Evolutionary conservation across 208 protist species (phyloP), one percentile per base, ranked within the genome.

Genomic region (Leishmania gerbilli): DNA sequence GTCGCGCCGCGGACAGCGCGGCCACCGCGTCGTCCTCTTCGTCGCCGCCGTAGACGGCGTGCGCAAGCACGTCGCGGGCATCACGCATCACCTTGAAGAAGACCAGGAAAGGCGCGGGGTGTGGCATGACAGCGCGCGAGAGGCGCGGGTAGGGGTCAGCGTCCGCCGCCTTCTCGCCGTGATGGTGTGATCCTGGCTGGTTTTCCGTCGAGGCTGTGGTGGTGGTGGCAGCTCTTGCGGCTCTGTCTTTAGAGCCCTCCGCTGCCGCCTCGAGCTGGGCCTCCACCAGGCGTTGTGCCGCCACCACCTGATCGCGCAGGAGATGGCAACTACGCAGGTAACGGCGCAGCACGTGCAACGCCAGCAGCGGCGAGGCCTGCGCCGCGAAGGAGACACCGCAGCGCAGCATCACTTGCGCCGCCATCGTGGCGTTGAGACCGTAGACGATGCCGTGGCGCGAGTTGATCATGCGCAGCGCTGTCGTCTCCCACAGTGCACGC

Each of bases 21-120:
- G 45, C 40, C 24, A 55, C 6, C 4, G 31, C 62, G 2, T 64
- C 74, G 24, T 49, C 71, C 31, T 53, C 49, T 9, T 74, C 69
- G 34, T 55, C 72, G 69, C 62, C 27, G 34, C 60, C 75, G 27
- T 79, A 74, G 7, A 83, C 80, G 42, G 82, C 58, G 65, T 84
- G 78, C 34, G 87, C 76, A 3, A 95, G 75, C 51, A 94, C 84
- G 53, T 93, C 92, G n/a, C 91, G 89, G 9, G 92, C 81, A 62
- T 97, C 92, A 27, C 89, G 91, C 68, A 92, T 76, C 58, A 94
- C 88, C 72, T 95, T 90, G 71, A 95, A 95, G 76, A 97, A 95
- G 31, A 93, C 71, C 37, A 95, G 85, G 72, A 95, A 97, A 9
- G 92, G 92, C 19, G 88, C 79, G 1, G 93, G 93, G 80, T 95